Evolutionary conservation across 2,329 filamentous ascomycete genomes (phyloP).

Genomic region (Microsporum audouinii): DNA sequence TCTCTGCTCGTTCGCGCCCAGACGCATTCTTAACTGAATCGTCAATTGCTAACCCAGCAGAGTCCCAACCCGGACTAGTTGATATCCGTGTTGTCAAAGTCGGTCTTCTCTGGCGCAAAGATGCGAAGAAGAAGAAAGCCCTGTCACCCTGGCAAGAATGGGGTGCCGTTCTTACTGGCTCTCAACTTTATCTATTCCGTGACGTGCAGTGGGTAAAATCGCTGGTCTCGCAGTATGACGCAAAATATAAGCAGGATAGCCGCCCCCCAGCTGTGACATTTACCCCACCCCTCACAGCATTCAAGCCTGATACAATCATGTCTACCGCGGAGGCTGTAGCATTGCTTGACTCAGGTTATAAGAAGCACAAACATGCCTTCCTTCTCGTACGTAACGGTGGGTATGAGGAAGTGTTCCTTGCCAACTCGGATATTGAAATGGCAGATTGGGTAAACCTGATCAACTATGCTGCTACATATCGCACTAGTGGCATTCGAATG

Average conservation of each 20-base stretch:
- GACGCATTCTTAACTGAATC: slow-evolving; percentile 90
- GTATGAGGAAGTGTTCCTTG: slow-evolving; percentile 79
- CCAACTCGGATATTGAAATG: slow-evolving; percentile 80
- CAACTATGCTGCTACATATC: slow-evolving; percentile 91
- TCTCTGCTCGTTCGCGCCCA: slow-evolving; percentile 82
- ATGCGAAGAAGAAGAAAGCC: slow-evolving; percentile 83
- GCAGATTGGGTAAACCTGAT: slow-evolving; percentile 95
- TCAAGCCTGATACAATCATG: slow-evolving; percentile 88
- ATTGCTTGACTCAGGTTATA: slow-evolving; percentile 73
- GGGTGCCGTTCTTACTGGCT: slow-evolving; percentile 93
- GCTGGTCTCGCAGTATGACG: slow-evolving; percentile 77
- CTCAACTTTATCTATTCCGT: slow-evolving; percentile 91
- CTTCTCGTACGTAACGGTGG: slow-evolving; percentile 78
- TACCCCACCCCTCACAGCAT: slow-evolving; percentile 76
- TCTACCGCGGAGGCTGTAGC: slow-evolving; percentile 89
- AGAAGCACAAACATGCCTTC: slow-evolving; percentile 88
- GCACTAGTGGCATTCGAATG: slow-evolving; percentile 82
- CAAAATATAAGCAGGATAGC: slow-evolving; percentile 65
- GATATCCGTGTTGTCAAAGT: slow-evolving; percentile 98
- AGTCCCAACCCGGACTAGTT: slow-evolving; percentile 82
- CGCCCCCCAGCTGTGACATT: slow-evolving; percentile 66
- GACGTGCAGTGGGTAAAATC: slow-evolving; percentile 88
- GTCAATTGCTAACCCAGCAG: slow-evolving; percentile 70
- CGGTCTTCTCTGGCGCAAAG: slow-evolving; percentile 87
- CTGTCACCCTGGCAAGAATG: slow-evolving; percentile 98